Percentiles rank a stretch among this genome's conserved stretches.
These are phyloP conservation scores for Populus deltoides DNA, from an alignment of 345 rosid genomes.

Conservation along the genomic window DNA sequence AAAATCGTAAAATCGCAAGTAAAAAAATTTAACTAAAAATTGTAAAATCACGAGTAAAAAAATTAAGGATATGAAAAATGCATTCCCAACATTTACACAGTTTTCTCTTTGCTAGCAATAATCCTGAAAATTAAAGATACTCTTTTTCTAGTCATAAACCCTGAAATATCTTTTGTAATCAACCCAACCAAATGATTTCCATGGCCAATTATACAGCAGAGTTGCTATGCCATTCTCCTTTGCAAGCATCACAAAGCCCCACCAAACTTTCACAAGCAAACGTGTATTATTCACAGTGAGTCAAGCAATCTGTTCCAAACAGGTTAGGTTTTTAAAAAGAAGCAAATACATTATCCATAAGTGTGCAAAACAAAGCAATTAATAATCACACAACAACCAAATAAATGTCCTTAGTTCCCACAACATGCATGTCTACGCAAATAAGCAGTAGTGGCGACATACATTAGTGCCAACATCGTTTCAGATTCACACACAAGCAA, in stretches of 20 bases:
- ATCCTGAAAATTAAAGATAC: neutral
- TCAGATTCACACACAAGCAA: neutral
- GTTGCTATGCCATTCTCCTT: neutral
- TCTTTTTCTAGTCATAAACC: neutral
- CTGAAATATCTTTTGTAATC: neutral
- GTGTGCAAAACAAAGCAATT: neutral
- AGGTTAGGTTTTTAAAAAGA: neutral
- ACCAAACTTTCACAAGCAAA: neutral
- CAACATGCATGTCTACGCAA: neutral
- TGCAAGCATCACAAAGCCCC: neutral
- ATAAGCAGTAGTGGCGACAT: neutral
- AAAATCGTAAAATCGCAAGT: no score
- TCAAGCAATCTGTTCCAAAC: neutral
- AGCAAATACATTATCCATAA: neutral
- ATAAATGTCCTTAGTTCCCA: neutral
- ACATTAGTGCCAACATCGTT: slow-evolving; percentile 2
- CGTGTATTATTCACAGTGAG: neutral
- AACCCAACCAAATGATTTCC: neutral
- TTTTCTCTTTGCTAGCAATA: neutral
- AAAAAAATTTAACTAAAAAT: no score
- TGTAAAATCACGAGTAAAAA: no score
- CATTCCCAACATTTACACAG: neutral
- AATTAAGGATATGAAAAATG: no score
- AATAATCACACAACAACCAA: neutral
- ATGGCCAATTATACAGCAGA: neutral